Percentiles rank a stretch among this genome's conserved stretches.
phyloP scores from a whole-genome alignment of 2,329 filamentous ascomycete species.

The Pestalotiopsis sp. region DNA sequence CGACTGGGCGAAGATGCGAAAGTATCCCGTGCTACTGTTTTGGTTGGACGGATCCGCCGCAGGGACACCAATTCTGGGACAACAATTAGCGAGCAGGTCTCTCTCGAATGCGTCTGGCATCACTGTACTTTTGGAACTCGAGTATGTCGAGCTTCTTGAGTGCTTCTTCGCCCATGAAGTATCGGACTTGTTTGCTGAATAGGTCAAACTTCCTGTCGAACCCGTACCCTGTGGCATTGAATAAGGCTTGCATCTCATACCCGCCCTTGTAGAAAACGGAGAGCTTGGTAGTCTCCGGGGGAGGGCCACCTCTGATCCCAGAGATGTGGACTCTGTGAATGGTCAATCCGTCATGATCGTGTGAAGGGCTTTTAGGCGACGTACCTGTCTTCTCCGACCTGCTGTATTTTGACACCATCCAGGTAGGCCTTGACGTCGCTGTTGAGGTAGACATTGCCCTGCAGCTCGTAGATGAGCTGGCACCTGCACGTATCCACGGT shows the following conservation, averaged over 20 bases:
- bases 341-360: constrained; percentile 36
- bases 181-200: constrained; percentile 30
- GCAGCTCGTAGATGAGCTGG: constrained; percentile 49
- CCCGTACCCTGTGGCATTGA: constrained; percentile 14
- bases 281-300: constrained; percentile 20
- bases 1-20: constrained; percentile 42
- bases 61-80: constrained; percentile 28
- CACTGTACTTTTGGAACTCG: constrained; percentile 31
- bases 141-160: constrained; percentile 24
- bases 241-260: constrained; percentile 2
- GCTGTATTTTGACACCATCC: constrained; percentile 30
- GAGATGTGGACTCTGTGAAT: constrained; percentile 24
- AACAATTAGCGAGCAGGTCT: constrained; percentile 23
- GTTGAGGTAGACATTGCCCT: constrained; percentile 49
- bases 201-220: constrained; percentile 18
- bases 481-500: constrained; percentile 32
- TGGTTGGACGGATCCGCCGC: constrained; percentile 31
- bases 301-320: constrained; percentile 20
- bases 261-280: constrained; percentile 7
- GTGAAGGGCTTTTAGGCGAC: constrained; percentile 30
- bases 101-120: constrained; percentile 20
- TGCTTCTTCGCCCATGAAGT: constrained; percentile 26
- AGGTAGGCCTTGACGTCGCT: constrained; percentile 40
- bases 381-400: constrained; percentile 21
- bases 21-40: constrained; percentile 37